Evolutionary conservation across 2,329 filamentous ascomycete species (phyloP), one percentile per base, ranked within the genome.

Genomic region (Coniochaeta hoffmannii): DNA sequence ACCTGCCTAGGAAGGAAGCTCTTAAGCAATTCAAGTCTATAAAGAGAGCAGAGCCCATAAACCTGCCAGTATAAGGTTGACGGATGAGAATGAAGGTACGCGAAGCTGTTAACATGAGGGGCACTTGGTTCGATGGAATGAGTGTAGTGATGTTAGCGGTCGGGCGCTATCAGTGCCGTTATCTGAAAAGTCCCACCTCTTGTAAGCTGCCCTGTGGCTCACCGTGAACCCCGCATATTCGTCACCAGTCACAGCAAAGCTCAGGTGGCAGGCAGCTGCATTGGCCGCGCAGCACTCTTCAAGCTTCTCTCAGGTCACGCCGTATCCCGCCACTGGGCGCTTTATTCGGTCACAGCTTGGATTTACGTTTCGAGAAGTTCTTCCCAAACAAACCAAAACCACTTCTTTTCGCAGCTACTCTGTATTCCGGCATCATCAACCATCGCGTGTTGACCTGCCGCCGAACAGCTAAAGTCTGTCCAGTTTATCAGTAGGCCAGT

Each of bases 391-490:
- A 46, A 46, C 3, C 19, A 46, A 46, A 19, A 28, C 17, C 17
- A 28, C 26, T 38, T 38, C 51, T 36, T 53, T 8, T 34, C 36
- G 17, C 10, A 22, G 6, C 15, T 50, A 44, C 55, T 56, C 50
- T 31, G 38, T 31, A 34, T 36, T 56, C 36, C 58, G 56, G 53
- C 56, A 31, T 59, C 52, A 52, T 41, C 35, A 41, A 57, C 50
- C 35, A 41, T 32, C 36, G n/a, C 2, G 36, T 22, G 10, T 41
- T 22, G 36, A 41, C 7, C 12, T 4, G 7, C 34, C 34, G 8
- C 7, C 34, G 10, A 35, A 4, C n/a, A n/a, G n/a, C n/a, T n/a
- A n/a, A n/a, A 32, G 7, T 32, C 12, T 7, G 5, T 15, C 14
- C 12, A 22, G 9, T 46, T n/a, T 50, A 52, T 53, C 52, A 28